Evolutionary conservation across 805 yeast species (phyloP), one percentile per base, ranked within the genome.

Genomic region (Wickerhamomyces mucosus): DNA sequence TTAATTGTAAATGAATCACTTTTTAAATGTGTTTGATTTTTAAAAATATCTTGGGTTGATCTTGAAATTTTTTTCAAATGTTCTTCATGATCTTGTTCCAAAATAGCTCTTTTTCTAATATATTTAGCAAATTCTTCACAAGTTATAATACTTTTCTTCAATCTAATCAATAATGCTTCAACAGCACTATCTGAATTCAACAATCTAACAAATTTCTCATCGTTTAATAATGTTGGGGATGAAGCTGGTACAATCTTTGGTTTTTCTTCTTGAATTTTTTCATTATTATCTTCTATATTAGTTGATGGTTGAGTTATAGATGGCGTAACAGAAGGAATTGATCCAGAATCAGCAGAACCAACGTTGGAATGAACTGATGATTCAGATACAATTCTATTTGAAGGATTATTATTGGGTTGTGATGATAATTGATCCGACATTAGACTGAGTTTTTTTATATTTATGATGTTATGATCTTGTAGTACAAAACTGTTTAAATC

Each of bases 81-180:
- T 34, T 68, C 67, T 26, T 73, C 72, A 52, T 84, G 82, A 36
- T 80, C 94, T 42, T 78, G 82, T 53, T 85, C 96, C 32, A 78
- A 67, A 21, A 70, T 59, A 18, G 85, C 85, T 46, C 82, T 79
- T 56, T 78, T 82, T 51, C 79, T 80, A 34, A 89, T 61, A 54
- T 73, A 92, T 43, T 74, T 73, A 18, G 84, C 65, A 45, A 85
- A 78, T 50, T 92, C 97, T 47, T 86, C 95, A 41, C 94, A 78
- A 0, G 94, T 77, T 38, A 67, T 66, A 27, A 88, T 65, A 36
- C 86, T 74, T 53, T 79, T 89, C 56, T 89, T 89, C 35, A 88
- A 64, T 26, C 94, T 66, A 2, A 66, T 58, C 31, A 88, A 62
- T 14, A 89, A 62, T 0, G 84, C 66, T 38, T 81, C 92, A 32